Evolutionary conservation across 441 rosid species (phyloP), one percentile per base, ranked within the genome.

Genomic region (Adansonia grandidieri): DNA sequence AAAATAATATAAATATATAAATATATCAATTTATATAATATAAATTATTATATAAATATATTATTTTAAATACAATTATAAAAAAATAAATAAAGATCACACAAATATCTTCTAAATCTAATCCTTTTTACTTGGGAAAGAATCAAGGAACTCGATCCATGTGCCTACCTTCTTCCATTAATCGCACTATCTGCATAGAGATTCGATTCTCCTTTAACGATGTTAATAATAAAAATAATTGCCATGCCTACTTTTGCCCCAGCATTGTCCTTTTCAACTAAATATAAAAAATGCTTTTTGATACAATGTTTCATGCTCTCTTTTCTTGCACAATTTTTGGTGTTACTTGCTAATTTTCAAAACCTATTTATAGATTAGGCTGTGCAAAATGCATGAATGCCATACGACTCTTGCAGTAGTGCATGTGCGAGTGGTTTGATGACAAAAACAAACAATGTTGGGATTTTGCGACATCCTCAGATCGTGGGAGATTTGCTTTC

Each of bases 141-240:
- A 60, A 60, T 20, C 14, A 60, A 60, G 28, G 42, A 9, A 60
- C 14, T 1, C 13, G 40, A 62, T 62, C 17, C 66, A 28, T 28
- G 66, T 62, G 66, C 66, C 66, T 62, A 61, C 66, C 17, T 61
- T 8, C 17, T 61, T 8, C 65, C 66, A 61, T 62, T 62, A 24
- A 28, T 24, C 11, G 11, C 66, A 13, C 40, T 11, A 13, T 62
- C 13, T 60, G 64, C 44, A 62, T 14, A 9, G 45, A 28, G 44
- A 28, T 63, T 61, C 40, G n/a, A 13, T 63, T 24, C 6, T 24
- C 42, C 17, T 28, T 63, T 6, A 32, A 13, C 28, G 13, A 32
- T 28, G 2, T 13, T 63, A 28, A 63, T 63, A 28, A 40, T 1
- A 51, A 51, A 14, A 15, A 15, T 11, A 11, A 24, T 24, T 61